Conservation (phyloP, 2,329 filamentous ascomycete genomes). For the Hymenoscyphus albidus region DNA sequence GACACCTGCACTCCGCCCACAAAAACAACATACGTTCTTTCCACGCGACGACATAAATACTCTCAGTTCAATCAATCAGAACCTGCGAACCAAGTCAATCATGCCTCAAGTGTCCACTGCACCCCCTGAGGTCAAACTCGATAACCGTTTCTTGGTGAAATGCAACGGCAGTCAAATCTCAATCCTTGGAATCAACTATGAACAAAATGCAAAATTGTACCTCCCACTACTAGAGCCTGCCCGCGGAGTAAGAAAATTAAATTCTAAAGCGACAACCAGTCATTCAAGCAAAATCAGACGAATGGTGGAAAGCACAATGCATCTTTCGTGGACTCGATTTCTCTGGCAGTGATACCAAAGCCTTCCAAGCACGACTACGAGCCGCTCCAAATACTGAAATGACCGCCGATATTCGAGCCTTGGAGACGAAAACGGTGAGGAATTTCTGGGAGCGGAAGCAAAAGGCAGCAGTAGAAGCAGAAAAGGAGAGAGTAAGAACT, state of each 20-base stretch:
- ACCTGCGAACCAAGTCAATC: too few species aligned
- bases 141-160: neutral
- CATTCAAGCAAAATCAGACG: neutral
- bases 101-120: neutral
- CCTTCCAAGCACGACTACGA: neutral
- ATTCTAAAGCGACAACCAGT: neutral
- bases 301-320: neutral
- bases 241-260: neutral
- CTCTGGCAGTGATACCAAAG: neutral
- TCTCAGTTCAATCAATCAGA: too few species aligned
- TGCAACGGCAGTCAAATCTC: neutral
- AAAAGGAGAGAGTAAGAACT: neutral
- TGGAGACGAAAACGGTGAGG: neutral
- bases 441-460: neutral
- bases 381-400: neutral
- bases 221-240: neutral
- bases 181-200: neutral
- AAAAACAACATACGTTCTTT: too few species aligned
- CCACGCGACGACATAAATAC: neutral
- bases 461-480: neutral
- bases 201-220: neutral
- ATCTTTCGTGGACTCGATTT: neutral
- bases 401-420: neutral
- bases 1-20: too few species aligned
- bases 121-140: neutral